Evolutionary conservation across 2,329 filamentous ascomycete genomes (phyloP).

Genomic region (Ophiostoma angusticollis): DNA sequence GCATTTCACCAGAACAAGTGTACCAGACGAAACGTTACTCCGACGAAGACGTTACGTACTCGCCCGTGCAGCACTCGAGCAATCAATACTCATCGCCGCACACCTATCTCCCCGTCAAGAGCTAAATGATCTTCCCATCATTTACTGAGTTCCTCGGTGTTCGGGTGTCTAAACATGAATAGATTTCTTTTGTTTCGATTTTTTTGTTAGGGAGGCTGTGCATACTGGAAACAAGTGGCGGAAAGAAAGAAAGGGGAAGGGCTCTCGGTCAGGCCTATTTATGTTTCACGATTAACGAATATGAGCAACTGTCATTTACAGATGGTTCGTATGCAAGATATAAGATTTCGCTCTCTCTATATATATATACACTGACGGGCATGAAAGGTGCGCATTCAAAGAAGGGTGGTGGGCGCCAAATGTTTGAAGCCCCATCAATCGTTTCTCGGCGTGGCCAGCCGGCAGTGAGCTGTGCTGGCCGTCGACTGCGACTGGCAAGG

Average conservation of each 20-base stretch:
- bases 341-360: too few species aligned
- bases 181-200: background rate
- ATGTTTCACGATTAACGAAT: background rate
- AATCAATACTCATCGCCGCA: constrained; percentile 7
- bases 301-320: too few species aligned
- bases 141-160: background rate
- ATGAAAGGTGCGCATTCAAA: too few species aligned
- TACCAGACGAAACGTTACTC: constrained; percentile 14
- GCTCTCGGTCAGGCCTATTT: background rate
- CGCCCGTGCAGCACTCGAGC: constrained; percentile 9
- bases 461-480: background rate
- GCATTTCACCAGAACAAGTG: constrained; percentile 11
- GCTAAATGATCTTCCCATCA: background rate
- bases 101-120: constrained; percentile 4
- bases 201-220: background rate
- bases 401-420: too few species aligned
- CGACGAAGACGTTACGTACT: constrained; percentile 13
- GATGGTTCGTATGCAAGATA: too few species aligned
- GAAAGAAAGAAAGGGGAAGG: too few species aligned
- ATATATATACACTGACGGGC: too few species aligned
- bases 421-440: too few species aligned
- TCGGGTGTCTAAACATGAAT: background rate
- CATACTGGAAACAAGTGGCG: too few species aligned
- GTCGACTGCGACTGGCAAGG: background rate
- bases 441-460: too few species aligned